Base-by-base conservation (phyloP, 768 basidiomycete species). In the Leucogyrophana mollusca region DNA sequence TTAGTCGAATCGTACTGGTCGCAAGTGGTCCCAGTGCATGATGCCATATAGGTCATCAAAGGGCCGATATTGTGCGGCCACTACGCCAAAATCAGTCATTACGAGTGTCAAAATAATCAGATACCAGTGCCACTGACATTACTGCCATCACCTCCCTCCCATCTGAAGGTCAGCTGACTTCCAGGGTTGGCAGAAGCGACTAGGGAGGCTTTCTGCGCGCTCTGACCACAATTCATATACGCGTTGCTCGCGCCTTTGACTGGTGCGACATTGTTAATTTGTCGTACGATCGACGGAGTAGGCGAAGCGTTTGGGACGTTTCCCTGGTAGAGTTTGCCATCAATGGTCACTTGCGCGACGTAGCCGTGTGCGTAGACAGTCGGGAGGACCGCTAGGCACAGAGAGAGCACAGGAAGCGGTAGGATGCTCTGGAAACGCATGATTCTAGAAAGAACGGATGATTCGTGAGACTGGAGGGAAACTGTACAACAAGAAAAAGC, bases 11-110 rank as follows among this genome's bases (percentile, higher is more conserved):
- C 70, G 64, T 82, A 86, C 56, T 81, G 64, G 56, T 74, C 73
- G 64, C 87, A 88, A 2, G 78, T 63, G 0, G 72, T 69, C 27
- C 65, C 63, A 0, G 77, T 78, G 57, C 88, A 90, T 22, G 70
- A 65, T 2, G 85, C 76, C 77, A 90, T 75, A 59, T 90, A 90
- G 27, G 84, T 87, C 65, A 89, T 67, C 68, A 87, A 68, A 8
- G 86, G 87, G 3, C 86, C 87, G 13, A 68, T 79, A 47, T 84
- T 67, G 54, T 87, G 78, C 1, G 71, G 71, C 79, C 75, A 78
- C 67, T 74, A 21, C 34, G 47, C 45, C 4, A n/a, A 43, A 16
- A 40, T 25, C 35, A 36, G 30, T 20, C 3, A 38, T 49, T 22
- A 44, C 34, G 23, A 30, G 34, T 33, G 25, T 14, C 34, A 35